phyloP scores from a whole-genome alignment of 306 rosid species.

The Inga leiocalycina region DNA sequence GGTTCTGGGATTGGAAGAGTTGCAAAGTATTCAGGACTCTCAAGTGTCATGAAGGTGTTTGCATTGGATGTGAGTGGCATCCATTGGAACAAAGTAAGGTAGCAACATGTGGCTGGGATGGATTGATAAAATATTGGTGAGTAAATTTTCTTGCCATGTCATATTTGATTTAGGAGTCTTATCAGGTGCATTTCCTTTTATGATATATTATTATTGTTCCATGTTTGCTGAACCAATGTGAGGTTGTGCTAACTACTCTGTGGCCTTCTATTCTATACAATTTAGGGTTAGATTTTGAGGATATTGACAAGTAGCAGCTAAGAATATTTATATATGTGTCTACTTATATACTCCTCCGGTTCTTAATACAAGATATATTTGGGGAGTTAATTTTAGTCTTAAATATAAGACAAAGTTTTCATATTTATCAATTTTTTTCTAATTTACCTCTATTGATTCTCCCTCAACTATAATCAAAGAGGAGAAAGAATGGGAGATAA shows the following conservation, averaged over 20 bases:
- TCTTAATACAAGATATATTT: no score
- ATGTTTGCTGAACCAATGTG: background rate
- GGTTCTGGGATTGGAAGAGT: slow-evolving; percentile 99
- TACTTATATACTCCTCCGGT: background rate
- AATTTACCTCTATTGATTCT: no score
- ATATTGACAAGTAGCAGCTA: background rate
- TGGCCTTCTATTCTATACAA: background rate
- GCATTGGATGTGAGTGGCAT: slow-evolving; percentile 94
- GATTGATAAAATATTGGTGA: slow-evolving; percentile 91
- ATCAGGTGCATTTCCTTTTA: slow-evolving; percentile 13
- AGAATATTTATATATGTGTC: background rate
- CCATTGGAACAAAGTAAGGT: slow-evolving; percentile 96
- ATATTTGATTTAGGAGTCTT: slow-evolving; percentile 4
- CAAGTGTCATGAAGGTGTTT: slow-evolving; percentile 90
- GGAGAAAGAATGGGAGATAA: no score
- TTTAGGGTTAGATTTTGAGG: background rate
- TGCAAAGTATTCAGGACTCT: slow-evolving; percentile 96
- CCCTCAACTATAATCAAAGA: no score
- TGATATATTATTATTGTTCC: slow-evolving; percentile 17
- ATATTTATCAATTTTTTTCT: no score
- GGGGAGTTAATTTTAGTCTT: no score
- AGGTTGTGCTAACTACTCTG: slow-evolving; percentile 7
- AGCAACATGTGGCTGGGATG: slow-evolving; percentile 99
- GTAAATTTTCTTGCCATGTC: slow-evolving; percentile 39
- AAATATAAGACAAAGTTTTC: no score